These are phyloP conservation scores for Medicago ruthenica DNA, from an alignment of 306 rosid genomes.

Conservation along the genomic window DNA sequence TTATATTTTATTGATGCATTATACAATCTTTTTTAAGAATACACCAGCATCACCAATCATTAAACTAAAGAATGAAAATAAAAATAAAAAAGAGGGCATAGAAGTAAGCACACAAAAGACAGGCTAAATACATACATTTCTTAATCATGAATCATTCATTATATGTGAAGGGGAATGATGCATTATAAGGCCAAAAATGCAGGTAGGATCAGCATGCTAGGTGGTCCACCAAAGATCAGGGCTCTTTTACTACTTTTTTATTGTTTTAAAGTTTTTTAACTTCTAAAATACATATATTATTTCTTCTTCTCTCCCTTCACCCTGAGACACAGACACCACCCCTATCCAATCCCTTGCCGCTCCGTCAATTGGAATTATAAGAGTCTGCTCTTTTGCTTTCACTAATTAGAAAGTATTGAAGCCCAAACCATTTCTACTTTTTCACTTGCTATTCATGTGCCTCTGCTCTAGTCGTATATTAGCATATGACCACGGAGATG, in stretches of 20 bases:
- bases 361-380: slow-evolving; percentile 3
- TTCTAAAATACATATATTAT: background rate
- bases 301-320: background rate
- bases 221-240: background rate
- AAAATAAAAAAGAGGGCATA: background rate
- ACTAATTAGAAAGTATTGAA: slow-evolving; percentile 60
- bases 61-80: background rate
- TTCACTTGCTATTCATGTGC: slow-evolving; percentile 37
- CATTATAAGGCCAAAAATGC: slow-evolving; percentile 18
- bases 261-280: background rate
- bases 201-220: background rate
- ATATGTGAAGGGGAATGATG: slow-evolving; percentile 28
- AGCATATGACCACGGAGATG: slow-evolving; percentile 23
- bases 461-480: slow-evolving; percentile 43
- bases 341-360: background rate
- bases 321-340: background rate
- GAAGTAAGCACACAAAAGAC: slow-evolving; percentile 15
- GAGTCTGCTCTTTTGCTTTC: slow-evolving; percentile 58
- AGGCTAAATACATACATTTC: slow-evolving; percentile 19
- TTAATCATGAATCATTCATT: background rate
- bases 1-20: background rate
- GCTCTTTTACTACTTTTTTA: background rate
- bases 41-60: background rate
- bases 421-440: slow-evolving; percentile 60
- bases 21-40: background rate